Evolutionary conservation across 106 monocot species (phyloP).

Genomic region (Cymbidium sinense): DNA sequence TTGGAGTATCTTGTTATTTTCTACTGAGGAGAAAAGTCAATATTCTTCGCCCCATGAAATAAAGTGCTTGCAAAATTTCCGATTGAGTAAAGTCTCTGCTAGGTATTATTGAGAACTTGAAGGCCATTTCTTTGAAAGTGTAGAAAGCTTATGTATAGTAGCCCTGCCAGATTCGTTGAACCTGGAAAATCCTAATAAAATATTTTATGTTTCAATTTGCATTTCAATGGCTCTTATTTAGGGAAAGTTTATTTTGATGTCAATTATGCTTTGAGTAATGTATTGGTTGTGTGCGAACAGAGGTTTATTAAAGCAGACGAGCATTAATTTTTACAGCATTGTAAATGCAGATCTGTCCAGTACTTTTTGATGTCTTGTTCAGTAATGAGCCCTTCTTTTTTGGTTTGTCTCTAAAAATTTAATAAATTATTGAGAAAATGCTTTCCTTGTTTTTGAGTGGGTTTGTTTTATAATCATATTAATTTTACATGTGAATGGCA

Average conservation of each 20-base stretch:
- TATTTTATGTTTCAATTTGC: no score
- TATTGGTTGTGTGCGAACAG: neutral
- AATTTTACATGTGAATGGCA: slow-evolving; percentile 16
- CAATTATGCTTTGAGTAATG: neutral
- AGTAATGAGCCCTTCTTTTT: neutral
- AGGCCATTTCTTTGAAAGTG: no score
- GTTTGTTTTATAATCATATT: neutral
- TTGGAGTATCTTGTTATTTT: no score
- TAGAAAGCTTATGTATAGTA: no score
- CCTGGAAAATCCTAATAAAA: no score
- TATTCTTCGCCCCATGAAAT: no score
- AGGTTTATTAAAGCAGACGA: neutral
- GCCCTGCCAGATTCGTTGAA: no score
- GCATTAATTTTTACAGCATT: neutral
- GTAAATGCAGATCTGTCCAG: neutral
- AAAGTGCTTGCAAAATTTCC: no score
- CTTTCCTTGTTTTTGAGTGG: neutral
- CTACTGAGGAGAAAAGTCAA: no score
- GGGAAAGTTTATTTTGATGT: neutral
- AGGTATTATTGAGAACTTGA: no score
- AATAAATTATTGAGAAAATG: neutral
- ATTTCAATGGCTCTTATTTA: neutral
- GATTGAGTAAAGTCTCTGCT: no score
- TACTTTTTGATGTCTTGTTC: neutral
- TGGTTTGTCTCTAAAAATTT: neutral